These are phyloP conservation scores for Aspergillus ellipticus DNA, from an alignment of 495 filamentous ascomycete genomes.

Conservation along the genomic window DNA sequence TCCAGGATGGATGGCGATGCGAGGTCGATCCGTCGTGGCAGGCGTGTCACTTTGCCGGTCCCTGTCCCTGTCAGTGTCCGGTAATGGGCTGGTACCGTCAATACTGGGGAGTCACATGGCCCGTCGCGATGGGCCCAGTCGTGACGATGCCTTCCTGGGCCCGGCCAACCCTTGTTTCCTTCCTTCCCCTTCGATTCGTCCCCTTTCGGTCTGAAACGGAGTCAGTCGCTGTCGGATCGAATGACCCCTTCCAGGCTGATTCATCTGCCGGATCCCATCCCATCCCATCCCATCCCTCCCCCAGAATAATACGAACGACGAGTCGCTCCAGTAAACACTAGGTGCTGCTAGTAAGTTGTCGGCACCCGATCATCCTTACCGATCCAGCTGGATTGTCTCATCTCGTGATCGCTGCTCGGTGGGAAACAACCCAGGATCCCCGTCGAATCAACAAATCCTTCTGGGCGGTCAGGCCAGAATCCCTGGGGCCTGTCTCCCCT, in stretches of 20 bases:
- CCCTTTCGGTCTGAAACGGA: neutral
- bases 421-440: neutral
- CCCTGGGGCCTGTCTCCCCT: neutral
- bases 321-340: neutral
- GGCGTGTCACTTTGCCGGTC: too few species aligned
- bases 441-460: neutral
- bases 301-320: neutral
- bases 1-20: too few species aligned
- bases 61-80: neutral
- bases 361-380: neutral
- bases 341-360: too few species aligned
- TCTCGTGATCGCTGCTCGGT: neutral
- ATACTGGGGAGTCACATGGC: slow-evolving; percentile 3
- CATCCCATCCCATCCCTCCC: neutral
- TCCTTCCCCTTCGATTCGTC: neutral
- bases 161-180: neutral
- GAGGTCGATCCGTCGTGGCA: neutral
- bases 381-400: neutral
- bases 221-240: neutral
- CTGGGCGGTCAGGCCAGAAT: slow-evolving; percentile 10
- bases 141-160: too few species aligned
- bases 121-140: too few species aligned
- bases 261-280: neutral
- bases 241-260: neutral
- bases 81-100: slow-evolving; percentile 1